Conservation (phyloP, 768 basidiomycete genomes). For the Pulveroboletus sp. region DNA sequence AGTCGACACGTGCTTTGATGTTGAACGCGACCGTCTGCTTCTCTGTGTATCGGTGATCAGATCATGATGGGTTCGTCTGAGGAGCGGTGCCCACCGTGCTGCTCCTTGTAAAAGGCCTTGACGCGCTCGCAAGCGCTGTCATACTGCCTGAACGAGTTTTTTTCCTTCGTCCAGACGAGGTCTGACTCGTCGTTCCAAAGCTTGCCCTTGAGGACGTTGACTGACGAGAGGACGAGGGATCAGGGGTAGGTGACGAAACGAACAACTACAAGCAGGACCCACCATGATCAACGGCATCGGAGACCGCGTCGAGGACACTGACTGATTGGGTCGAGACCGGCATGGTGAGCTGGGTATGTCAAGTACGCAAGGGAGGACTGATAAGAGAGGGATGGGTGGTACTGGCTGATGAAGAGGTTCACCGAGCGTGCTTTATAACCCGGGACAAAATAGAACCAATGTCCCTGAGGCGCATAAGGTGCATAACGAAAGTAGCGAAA, state of each 20-base stretch:
- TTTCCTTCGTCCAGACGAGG: constrained; percentile 60
- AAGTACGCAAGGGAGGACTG: neutral
- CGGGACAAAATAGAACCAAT: constrained; percentile 5
- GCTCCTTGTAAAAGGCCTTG: constrained; percentile 72
- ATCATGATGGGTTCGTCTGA: neutral
- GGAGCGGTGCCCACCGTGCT: constrained; percentile 51
- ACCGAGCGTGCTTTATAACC: constrained; percentile 16
- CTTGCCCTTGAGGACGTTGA: constrained; percentile 64
- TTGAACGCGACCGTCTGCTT: constrained; percentile 89
- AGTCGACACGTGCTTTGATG: constrained; percentile 68
- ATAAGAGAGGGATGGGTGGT: neutral
- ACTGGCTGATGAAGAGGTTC: constrained; percentile 1
- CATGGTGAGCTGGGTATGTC: constrained; percentile 12
- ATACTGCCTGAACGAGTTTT: constrained; percentile 65
- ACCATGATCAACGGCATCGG: constrained; percentile 50
- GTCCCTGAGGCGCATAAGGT: constrained; percentile 2
- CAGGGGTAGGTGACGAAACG: neutral
- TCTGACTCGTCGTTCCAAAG: constrained; percentile 53
- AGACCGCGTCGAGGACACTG: constrained; percentile 37
- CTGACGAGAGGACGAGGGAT: constrained; percentile 31
- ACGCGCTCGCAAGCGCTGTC: constrained; percentile 74
- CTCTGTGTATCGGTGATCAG: constrained; percentile 37
- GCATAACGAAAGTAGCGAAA: constrained; percentile 10
- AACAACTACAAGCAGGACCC: constrained; percentile 7
- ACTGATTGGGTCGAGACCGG: constrained; percentile 27